Conservation (phyloP, 2,329 filamentous ascomycete genomes). For the Shiraia bambusicola region DNA sequence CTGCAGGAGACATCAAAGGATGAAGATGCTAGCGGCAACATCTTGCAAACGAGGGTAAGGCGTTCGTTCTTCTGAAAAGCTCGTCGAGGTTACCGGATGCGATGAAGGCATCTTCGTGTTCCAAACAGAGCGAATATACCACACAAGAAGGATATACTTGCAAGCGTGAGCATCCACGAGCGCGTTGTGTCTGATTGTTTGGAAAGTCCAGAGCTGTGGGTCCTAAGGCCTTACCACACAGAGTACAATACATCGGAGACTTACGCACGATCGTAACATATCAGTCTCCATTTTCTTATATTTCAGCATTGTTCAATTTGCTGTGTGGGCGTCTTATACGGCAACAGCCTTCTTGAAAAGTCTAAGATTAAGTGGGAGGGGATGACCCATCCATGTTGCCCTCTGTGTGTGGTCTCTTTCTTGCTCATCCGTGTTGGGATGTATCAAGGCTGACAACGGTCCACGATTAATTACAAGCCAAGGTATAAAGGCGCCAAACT, state of each 20-base stretch:
- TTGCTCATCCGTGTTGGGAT: conserved; percentile 75
- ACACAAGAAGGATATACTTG: no score
- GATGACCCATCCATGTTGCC: conserved; percentile 74
- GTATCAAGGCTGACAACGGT: conserved; percentile 74
- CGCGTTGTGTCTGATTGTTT: no score
- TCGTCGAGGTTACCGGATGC: no score
- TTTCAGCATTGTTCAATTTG: neutral
- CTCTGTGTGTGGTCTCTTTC: conserved; percentile 65
- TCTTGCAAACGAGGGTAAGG: no score
- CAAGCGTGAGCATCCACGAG: no score
- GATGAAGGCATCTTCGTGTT: no score
- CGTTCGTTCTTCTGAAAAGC: no score
- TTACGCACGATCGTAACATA: no score
- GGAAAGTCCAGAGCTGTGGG: no score
- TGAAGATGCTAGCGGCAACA: conserved; percentile 13
- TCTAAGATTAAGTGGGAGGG: conserved; percentile 60
- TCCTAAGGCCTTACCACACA: no score
- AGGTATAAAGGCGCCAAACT: conserved; percentile 85
- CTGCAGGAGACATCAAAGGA: conserved; percentile 22
- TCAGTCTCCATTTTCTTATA: neutral
- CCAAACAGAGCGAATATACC: no score
- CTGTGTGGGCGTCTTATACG: neutral
- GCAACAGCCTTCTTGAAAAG: conserved; percentile 46
- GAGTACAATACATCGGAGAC: no score
- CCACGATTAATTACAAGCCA: conserved; percentile 84